Percentiles rank a stretch among this genome's conserved stretches.
These are phyloP conservation scores for Crassisporium funariophilum DNA, from an alignment of 768 basidiomycete species.

Conservation along the genomic window DNA sequence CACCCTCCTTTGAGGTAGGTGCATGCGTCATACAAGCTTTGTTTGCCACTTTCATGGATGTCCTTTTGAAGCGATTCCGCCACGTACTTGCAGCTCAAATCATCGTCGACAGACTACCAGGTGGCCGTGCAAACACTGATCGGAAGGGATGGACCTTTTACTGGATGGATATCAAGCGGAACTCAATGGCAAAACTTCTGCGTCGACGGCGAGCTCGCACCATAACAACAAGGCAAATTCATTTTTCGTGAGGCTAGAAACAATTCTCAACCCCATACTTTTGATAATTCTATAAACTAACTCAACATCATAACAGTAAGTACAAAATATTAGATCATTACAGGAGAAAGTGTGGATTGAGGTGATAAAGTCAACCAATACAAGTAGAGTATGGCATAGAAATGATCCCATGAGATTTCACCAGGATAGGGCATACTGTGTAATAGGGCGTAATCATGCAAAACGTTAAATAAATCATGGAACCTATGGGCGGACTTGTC, in stretches of 20 bases:
- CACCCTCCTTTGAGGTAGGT: not conserved
- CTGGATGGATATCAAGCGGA: slow-evolving; percentile 66
- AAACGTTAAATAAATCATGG: slow-evolving; percentile 4
- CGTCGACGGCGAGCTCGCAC: slow-evolving; percentile 18
- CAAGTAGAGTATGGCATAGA: not conserved
- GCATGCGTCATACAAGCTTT: not conserved
- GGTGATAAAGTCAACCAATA: slow-evolving; percentile 1
- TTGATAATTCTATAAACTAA: too few species aligned
- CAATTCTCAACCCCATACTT: too few species aligned
- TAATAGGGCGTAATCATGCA: slow-evolving; percentile 8
- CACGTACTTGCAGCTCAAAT: slow-evolving; percentile 52
- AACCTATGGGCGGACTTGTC: slow-evolving; percentile 4
- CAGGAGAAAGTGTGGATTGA: not conserved
- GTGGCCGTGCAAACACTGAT: slow-evolving; percentile 50
- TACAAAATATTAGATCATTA: too few species aligned
- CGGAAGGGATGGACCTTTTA: slow-evolving; percentile 49
- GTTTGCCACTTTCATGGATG: not conserved
- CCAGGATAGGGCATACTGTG: too few species aligned
- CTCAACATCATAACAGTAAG: too few species aligned
- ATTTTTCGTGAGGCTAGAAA: too few species aligned
- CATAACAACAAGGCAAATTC: not conserved
- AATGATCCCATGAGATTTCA: slow-evolving; percentile 1
- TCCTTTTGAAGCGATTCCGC: slow-evolving; percentile 10
- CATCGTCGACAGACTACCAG: slow-evolving; percentile 46
- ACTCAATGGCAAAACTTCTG: slow-evolving; percentile 53